Evolutionary conservation across 1,284 basidiomycete genomes (phyloP), one percentile per base, ranked within the genome.

Genomic region (Sanguinoderma infundibulare): DNA sequence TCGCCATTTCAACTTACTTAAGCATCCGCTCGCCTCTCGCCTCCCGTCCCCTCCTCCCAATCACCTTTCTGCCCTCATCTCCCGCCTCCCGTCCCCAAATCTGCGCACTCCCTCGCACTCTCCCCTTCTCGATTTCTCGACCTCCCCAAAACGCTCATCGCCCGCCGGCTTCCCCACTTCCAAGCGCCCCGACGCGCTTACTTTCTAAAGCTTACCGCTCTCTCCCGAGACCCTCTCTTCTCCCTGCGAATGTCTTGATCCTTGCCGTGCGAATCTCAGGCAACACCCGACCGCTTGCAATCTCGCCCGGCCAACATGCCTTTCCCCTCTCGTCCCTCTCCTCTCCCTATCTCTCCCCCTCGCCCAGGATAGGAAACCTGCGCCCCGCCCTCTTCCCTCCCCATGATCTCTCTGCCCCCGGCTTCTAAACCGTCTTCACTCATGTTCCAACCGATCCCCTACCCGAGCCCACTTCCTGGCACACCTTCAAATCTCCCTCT

Each of bases 201-300:
- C 53, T 55, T 30, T 49, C 53, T 59, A 59, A 59, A 59, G 53
- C 58, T 55, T 59, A 55, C 58, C 58, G 58, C 58, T 26, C 30
- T 49, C 46, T 20, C 24, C 58, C 58, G 58, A 10, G 26, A 35
- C 30, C 5, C n/a, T 34, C 49, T 20, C 28, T 15, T 30, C 12
- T 20, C 30, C 32, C 42, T 28, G 24, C 42, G 42, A 46, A 46
- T n/a, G n/a, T n/a, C n/a, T n/a, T n/a, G n/a, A 15, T 46, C 24
- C 42, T 26, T 34, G 49, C 49, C 20, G 32, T 32, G 32, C 47
- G 47, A 50, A 12, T 20, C 30, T 3, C 28, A 20, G 24, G 52
- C 36, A 30, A 35, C 32, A 35, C 34, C 49, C 34, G 51, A 12
- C 52, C 36, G 26, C 34, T 4, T n/a, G 0, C 53, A 17, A 36